Evolutionary conservation across 75 land plant species (phyloP).

Genomic region (Picea sitchensis): DNA sequence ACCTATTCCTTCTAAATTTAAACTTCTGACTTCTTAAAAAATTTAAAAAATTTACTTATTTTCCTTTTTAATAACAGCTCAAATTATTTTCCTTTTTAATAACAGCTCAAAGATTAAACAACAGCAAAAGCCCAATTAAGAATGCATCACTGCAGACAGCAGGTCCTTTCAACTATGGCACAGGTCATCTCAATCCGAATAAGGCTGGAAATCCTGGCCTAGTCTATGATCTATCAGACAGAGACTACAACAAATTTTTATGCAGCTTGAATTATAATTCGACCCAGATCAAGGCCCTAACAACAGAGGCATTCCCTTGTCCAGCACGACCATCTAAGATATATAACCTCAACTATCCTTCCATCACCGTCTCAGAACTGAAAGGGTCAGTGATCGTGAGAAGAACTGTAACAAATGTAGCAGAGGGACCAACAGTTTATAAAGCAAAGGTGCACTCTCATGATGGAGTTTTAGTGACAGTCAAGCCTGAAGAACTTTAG

Average conservation of each 20-base stretch:
- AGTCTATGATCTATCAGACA: constrained; percentile 35
- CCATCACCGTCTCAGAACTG: constrained; percentile 38
- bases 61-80: not conserved
- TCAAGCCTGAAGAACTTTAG: constrained; percentile 29
- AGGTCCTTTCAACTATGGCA: constrained; percentile 47
- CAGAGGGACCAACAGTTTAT: constrained; percentile 31
- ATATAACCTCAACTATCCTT: constrained; percentile 69
- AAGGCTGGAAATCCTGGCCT: constrained; percentile 50
- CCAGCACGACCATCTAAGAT: constrained; percentile 16
- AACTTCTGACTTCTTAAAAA: too few relatives aligned
- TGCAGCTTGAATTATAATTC: constrained; percentile 44
- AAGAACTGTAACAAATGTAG: constrained; percentile 64
- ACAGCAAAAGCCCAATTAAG: constrained; percentile 20
- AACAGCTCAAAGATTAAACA: constrained; percentile 32
- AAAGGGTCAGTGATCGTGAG: constrained; percentile 16
- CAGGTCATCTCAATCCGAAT: constrained; percentile 57
- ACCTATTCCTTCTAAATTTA: too few relatives aligned
- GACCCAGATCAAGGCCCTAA: not conserved
- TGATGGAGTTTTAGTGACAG: constrained; percentile 28
- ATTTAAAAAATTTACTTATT: not conserved
- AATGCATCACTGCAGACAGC: constrained; percentile 16
- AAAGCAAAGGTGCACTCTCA: constrained; percentile 20
- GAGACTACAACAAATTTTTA: constrained; percentile 46
- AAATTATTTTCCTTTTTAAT: not conserved
- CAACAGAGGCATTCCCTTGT: constrained; percentile 11